Base-by-base conservation (phyloP, 2,329 filamentous ascomycete genomes). In the Amylocarpus encephaloides region DNA sequence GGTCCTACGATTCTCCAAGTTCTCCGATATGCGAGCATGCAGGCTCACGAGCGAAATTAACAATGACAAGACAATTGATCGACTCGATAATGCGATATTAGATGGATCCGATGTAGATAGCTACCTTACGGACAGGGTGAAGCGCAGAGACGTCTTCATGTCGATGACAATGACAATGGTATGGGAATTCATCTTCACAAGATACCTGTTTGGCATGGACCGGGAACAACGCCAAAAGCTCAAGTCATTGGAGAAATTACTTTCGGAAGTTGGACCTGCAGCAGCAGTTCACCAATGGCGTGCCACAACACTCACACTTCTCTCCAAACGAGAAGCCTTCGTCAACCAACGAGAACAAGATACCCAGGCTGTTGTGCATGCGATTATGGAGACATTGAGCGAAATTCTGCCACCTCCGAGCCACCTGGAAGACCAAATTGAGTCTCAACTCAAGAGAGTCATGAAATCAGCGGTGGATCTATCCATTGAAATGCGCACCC, bases 91-190 rank as follows among this genome's bases (percentile, higher is more conserved):
- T 68, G 83, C 89, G 54, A 83, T 98, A 48, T 78, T 98, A 22
- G 94, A 98, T 70, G 93, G 92, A 55, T 89, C 89, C 41, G 91
- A 97, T 65, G 90, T 95, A 56, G 90, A 97, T 68, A 74, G 76
- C 51, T 93, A 95, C 64, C 83, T 98, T 43, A 79, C 80, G 58
- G 92, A 98, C 67, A 87, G 94, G 35, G 86, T 96, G 48, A 84
- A 80, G 63, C 85, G 93, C 54, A 83, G 92, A 53, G 92, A 97
- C 67, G 84, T 97, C 51, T 96, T 98, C 76, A 96, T 97, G 89
- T 93, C 90, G 34, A 90, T 98, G 68, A 88, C 92, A 49, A 97
- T 97, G 91, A 93, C 87, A 54, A 96, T 98, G 90, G 84, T 98
- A 46, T 98, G 91, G 91, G 93, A 98, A 69, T 96, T 94, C 65